A percentile compares a stretch with the other conserved stretches of the same genome.
Conservation (phyloP, 2,329 filamentous ascomycete species). For the Microdochium paspali region DNA sequence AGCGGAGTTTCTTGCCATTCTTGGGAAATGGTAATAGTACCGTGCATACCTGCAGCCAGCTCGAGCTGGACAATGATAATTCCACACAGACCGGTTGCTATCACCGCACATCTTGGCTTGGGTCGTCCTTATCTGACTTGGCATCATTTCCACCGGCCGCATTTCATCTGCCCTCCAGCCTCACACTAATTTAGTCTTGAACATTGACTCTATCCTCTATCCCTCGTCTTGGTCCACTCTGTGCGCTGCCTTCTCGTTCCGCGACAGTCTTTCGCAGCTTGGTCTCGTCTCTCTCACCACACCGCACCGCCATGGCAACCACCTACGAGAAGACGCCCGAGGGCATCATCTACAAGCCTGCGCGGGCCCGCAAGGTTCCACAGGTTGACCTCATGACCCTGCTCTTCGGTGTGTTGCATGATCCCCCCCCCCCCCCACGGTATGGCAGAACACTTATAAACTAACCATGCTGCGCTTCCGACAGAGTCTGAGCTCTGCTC, state of each 20-base stretch:
- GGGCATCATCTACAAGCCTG: conserved; percentile 27
- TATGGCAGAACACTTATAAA: too few relatives aligned
- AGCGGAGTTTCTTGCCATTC: too few relatives aligned
- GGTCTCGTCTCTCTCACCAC: not conserved
- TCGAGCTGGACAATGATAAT: too few relatives aligned
- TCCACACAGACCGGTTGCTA: too few relatives aligned
- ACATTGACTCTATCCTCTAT: not conserved
- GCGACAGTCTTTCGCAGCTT: not conserved
- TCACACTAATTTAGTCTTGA: not conserved
- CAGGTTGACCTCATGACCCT: conserved; percentile 31
- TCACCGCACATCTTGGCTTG: too few relatives aligned
- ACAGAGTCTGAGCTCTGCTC: conserved; percentile 24
- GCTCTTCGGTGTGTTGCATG: conserved; percentile 30
- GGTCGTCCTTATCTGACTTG: too few relatives aligned
- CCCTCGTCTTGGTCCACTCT: not conserved
- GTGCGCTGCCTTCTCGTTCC: too few relatives aligned
- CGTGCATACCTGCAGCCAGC: too few relatives aligned
- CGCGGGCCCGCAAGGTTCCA: conserved; percentile 21
- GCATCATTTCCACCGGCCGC: too few relatives aligned
- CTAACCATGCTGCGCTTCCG: not conserved
- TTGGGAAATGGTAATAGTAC: too few relatives aligned
- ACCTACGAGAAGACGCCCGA: conserved; percentile 15
- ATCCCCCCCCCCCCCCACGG: too few relatives aligned
- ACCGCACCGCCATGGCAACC: conserved; percentile 13
- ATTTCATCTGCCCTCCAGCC: too few relatives aligned